These are phyloP conservation scores for Chenopodium album DNA, from an alignment of 148 eudicot species.

Conservation along the genomic window DNA sequence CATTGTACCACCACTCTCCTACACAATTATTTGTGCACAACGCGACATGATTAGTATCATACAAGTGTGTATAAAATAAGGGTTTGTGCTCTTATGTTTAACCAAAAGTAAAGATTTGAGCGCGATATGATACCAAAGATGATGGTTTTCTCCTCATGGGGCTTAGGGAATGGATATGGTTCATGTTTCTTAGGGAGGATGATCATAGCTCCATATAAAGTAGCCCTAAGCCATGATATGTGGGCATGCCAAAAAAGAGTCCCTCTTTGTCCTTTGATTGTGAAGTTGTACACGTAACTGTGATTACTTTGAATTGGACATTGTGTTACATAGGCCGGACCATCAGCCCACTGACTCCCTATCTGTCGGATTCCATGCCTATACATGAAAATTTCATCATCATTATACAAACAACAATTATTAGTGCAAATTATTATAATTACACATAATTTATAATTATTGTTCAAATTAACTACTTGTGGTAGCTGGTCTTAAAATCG, in stretches of 20 bases:
- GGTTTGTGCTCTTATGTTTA: too few relatives aligned
- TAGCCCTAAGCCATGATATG: conserved; percentile 57
- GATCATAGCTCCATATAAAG: conserved; percentile 51
- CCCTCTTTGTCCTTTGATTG: conserved; percentile 59
- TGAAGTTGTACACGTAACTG: conserved; percentile 57
- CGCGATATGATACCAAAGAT: conserved; percentile 35
- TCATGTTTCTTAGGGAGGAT: conserved; percentile 45
- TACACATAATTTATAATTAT: background rate
- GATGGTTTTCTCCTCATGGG: conserved; percentile 52
- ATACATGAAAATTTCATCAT: background rate
- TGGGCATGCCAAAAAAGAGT: conserved; percentile 65
- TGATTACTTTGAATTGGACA: conserved; percentile 60
- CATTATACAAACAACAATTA: background rate
- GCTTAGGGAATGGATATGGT: conserved; percentile 56
- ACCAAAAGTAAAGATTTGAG: background rate
- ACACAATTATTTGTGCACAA: background rate
- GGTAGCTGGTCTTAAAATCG: background rate
- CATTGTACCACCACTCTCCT: conserved; percentile 74
- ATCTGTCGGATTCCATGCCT: conserved; percentile 12
- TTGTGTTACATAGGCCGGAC: conserved; percentile 56
- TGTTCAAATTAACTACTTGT: background rate
- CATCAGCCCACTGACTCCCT: conserved; percentile 47
- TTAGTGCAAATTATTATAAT: background rate
- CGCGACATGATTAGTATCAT: background rate
- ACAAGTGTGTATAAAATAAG: too few relatives aligned